Evolutionary conservation across 1,139 yeast species (phyloP).

Genomic region (Suhomyces atakaporum): DNA sequence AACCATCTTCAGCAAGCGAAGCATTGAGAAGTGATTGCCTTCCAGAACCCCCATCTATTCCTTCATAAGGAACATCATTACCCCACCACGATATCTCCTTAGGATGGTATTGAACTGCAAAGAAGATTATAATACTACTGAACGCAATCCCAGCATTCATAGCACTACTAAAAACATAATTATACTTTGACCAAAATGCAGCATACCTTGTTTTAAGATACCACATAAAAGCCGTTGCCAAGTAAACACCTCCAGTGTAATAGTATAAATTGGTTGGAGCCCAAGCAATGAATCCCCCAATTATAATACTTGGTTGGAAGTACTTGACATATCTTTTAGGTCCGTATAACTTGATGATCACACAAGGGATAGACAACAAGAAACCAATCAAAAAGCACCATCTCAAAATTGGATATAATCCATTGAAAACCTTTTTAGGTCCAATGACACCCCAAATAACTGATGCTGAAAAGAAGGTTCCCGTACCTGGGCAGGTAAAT

Average conservation of each 20-base stretch:
- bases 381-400: constrained; percentile 39
- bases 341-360: constrained; percentile 26
- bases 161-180: constrained; percentile 21
- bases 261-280: constrained; percentile 23
- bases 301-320: constrained; percentile 22
- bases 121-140: constrained; percentile 21
- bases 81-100: constrained; percentile 24
- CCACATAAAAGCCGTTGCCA: constrained; percentile 19
- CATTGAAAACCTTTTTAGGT: constrained; percentile 35
- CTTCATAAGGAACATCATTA: constrained; percentile 15
- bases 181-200: constrained; percentile 25
- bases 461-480: constrained; percentile 34
- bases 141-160: constrained; percentile 24
- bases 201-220: constrained; percentile 18
- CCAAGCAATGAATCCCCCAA: constrained; percentile 20
- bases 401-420: constrained; percentile 35
- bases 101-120: constrained; percentile 23
- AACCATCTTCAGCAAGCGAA: constrained; percentile 19
- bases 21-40: constrained; percentile 14
- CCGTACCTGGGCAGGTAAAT: constrained; percentile 37
- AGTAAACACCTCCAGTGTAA: constrained; percentile 19
- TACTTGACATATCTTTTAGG: constrained; percentile 15
- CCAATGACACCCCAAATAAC: constrained; percentile 43
- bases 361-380: constrained; percentile 30
- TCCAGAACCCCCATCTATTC: constrained; percentile 14